Evolutionary conservation across 2,329 filamentous ascomycete genomes (phyloP), one percentile per base, ranked within the genome.

Genomic region (Mollisiaceae sp.): DNA sequence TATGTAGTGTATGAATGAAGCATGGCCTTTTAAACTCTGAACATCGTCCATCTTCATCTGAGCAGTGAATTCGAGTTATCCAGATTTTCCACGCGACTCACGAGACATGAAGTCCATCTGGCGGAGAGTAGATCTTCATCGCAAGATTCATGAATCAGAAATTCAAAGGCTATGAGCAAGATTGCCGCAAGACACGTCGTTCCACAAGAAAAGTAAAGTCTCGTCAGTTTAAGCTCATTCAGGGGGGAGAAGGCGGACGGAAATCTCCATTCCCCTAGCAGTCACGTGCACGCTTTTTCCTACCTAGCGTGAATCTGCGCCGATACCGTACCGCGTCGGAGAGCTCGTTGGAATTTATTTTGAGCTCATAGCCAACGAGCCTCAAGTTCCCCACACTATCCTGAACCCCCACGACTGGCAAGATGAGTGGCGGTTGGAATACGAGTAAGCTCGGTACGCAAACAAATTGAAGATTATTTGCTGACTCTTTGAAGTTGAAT

Each of bases 381-480:
- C 52, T 20, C 50, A 22, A 62, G 36, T 43, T 64, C 22, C 18
- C 5, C 43, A 32, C 27, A 32, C 27, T 32, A 32, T 32, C 54
- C 22, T n/a, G 50, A 36, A 60, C 32, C 38, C 35, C 56, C 36
- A 60, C 36, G 59, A 59, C 50, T 8, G 35, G 18, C 56, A 80
- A 74, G 50, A 90, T 89, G 87, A 91, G 90, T 80, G 91, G 89
- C 73, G 94, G 94, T 69, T 98, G 94, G 94, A 97, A 96, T 79
- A 98, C 94, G 45, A 97, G 87, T 89, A 77, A 77, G 85, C 78
- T 60, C 59, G 62, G 58, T 64, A 18, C 24, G 60, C 57, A 38
- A 61, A 55, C 5, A 24, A 58, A n/a, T 3, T 18, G 18, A 12
- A 20, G 20, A 20, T 41, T 15, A 24, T 8, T 52, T 62, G 22